Conservation (phyloP, 1,284 basidiomycete species). For the Puccinia novopanici region DNA sequence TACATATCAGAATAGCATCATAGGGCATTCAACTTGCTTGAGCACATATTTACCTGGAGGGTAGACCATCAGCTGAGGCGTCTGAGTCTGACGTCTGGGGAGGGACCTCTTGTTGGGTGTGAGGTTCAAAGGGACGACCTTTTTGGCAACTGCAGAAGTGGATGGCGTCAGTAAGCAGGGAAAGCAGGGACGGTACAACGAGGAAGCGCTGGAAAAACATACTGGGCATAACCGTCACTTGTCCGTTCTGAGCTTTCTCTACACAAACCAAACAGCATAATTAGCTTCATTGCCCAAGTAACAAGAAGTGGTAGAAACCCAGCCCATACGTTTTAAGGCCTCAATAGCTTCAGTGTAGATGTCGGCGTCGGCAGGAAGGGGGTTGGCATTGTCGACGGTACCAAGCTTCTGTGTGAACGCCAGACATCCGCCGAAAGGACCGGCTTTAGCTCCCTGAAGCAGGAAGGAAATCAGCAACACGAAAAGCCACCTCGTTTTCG, state of each 20-base stretch:
- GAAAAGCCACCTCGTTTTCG: too few relatives aligned
- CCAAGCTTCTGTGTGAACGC: constrained; percentile 47
- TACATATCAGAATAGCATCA: not conserved
- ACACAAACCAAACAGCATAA: not conserved
- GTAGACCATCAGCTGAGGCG: constrained; percentile 26
- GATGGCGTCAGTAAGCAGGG: not conserved
- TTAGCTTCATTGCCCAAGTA: not conserved
- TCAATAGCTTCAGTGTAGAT: constrained; percentile 13
- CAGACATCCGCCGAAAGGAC: constrained; percentile 49
- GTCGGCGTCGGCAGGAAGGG: constrained; percentile 30
- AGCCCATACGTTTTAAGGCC: constrained; percentile 1
- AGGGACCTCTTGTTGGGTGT: constrained; percentile 9
- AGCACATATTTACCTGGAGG: constrained; percentile 6
- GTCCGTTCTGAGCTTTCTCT: constrained; percentile 43
- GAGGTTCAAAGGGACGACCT: constrained; percentile 30
- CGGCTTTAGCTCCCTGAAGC: constrained; percentile 39
- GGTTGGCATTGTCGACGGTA: constrained; percentile 2
- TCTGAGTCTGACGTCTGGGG: constrained; percentile 1
- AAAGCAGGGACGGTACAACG: not conserved
- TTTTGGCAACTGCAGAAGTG: constrained; percentile 28
- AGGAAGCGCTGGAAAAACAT: not conserved
- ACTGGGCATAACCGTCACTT: constrained; percentile 42
- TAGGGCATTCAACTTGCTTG: not conserved
- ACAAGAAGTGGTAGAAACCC: not conserved
- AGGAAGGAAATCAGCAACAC: not conserved